These are phyloP conservation scores for Aspergillus bertholletiae DNA, from an alignment of 495 filamentous ascomycete genomes.

Conservation along the genomic window DNA sequence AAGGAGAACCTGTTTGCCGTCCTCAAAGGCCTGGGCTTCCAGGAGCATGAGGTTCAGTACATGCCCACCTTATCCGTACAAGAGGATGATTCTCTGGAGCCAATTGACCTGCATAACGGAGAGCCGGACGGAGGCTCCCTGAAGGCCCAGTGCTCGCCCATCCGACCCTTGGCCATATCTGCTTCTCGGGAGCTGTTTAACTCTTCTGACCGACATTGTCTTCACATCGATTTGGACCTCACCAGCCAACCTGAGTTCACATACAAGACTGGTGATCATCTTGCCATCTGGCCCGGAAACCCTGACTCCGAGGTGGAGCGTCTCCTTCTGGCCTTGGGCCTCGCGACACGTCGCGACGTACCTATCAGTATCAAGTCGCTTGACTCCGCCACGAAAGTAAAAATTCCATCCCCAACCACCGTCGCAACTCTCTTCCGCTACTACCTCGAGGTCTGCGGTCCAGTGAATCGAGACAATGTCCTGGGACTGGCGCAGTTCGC, in stretches of 20 bases:
- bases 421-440: slow-evolving; percentile 37
- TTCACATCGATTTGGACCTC: slow-evolving; percentile 50
- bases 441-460: slow-evolving; percentile 49
- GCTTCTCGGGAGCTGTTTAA: slow-evolving; percentile 38
- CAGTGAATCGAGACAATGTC: slow-evolving; percentile 42
- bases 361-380: slow-evolving; percentile 31
- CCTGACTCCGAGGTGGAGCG: slow-evolving; percentile 47
- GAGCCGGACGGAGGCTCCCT: slow-evolving; percentile 28
- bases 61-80: slow-evolving; percentile 37
- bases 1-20: slow-evolving; percentile 39
- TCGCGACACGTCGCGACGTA: slow-evolving; percentile 19
- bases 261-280: slow-evolving; percentile 73
- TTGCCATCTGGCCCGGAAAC: slow-evolving; percentile 70
- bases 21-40: slow-evolving; percentile 34
- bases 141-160: slow-evolving; percentile 23
- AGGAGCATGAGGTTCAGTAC: slow-evolving; percentile 37
- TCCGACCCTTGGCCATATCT: slow-evolving; percentile 30
- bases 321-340: slow-evolving; percentile 34
- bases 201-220: slow-evolving; percentile 35
- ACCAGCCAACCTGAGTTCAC: slow-evolving; percentile 44
- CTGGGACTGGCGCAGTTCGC: slow-evolving; percentile 42
- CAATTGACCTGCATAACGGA: slow-evolving; percentile 37
- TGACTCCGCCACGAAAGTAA: slow-evolving; percentile 30
- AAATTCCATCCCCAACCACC: slow-evolving; percentile 43
- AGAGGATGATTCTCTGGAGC: slow-evolving; percentile 34